A percentile compares a stretch with the other conserved stretches of the same genome.
Evolutionary conservation across 2,329 filamentous ascomycete species (phyloP).

Genomic region (Xylogone sp.): DNA sequence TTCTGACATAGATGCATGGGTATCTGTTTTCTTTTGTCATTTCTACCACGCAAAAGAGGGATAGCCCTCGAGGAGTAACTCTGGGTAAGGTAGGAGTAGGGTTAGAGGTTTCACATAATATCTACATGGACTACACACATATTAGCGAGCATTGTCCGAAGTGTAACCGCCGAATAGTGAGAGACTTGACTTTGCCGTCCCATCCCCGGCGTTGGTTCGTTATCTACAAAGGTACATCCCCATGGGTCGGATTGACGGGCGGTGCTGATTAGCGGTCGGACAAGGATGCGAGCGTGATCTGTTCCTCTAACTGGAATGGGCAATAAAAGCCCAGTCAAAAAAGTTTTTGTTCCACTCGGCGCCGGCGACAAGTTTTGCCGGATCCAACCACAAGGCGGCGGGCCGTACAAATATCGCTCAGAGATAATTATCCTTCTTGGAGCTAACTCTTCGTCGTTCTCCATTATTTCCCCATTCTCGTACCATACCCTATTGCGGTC

Average conservation of each 20-base stretch:
- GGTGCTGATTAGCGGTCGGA: too few species aligned
- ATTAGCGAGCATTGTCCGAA: not conserved
- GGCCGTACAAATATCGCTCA: not conserved
- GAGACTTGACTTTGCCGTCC: too few species aligned
- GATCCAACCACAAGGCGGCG: not conserved
- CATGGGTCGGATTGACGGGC: too few species aligned
- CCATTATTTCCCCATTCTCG: not conserved
- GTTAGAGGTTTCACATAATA: not conserved
- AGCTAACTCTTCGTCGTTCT: not conserved
- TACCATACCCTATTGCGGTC: not conserved
- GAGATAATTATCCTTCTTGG: not conserved
- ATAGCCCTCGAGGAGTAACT: conserved; percentile 1
- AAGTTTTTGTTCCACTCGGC: too few species aligned
- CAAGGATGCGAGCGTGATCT: too few species aligned
- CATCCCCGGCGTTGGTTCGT: too few species aligned
- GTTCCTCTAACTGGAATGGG: too few species aligned
- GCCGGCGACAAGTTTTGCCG: too few species aligned
- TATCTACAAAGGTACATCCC: too few species aligned
- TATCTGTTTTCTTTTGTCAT: conserved; percentile 2
- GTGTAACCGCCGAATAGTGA: too few species aligned
- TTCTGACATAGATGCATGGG: not conserved
- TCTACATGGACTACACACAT: not conserved
- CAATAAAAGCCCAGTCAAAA: too few species aligned
- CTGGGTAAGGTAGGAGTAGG: not conserved
- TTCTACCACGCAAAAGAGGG: conserved; percentile 5